Conservation (phyloP, 495 filamentous ascomycete species). For the Aspergillus bridgeri region DNA sequence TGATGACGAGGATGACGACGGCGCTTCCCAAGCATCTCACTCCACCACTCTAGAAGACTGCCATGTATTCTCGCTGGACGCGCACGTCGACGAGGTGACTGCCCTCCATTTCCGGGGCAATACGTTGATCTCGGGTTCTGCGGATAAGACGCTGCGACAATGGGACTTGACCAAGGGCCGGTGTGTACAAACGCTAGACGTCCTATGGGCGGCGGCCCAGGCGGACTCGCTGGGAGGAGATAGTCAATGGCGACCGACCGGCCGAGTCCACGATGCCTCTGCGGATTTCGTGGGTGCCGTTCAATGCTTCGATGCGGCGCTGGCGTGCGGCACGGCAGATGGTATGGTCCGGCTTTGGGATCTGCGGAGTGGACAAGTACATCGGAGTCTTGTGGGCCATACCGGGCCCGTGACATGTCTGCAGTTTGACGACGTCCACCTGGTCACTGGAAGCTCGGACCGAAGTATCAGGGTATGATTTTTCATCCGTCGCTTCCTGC, state of each 20-base stretch:
- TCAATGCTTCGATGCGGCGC: slow-evolving; percentile 93
- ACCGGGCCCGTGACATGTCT: slow-evolving; percentile 93
- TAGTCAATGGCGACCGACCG: slow-evolving; percentile 54
- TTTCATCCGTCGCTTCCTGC: neutral
- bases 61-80: slow-evolving; percentile 77
- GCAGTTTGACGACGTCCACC: slow-evolving; percentile 93
- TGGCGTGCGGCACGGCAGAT: slow-evolving; percentile 97
- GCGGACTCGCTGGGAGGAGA: slow-evolving; percentile 65
- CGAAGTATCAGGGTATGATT: slow-evolving; percentile 89
- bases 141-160: slow-evolving; percentile 94
- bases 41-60: slow-evolving; percentile 81
- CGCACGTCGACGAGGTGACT: slow-evolving; percentile 92
- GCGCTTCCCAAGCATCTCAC: slow-evolving; percentile 51
- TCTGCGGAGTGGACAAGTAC: slow-evolving; percentile 91
- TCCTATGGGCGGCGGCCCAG: slow-evolving; percentile 98
- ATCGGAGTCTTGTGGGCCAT: slow-evolving; percentile 92
- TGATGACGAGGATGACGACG: slow-evolving; percentile 56
- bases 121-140: slow-evolving; percentile 89
- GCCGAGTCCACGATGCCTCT: slow-evolving; percentile 59
- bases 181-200: slow-evolving; percentile 95
- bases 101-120: slow-evolving; percentile 86
- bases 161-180: slow-evolving; percentile 96
- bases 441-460: slow-evolving; percentile 92
- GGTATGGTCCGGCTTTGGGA: slow-evolving; percentile 98
- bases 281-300: slow-evolving; percentile 94